Evolutionary conservation across 2,329 filamentous ascomycete genomes (phyloP).

Genomic region (Trematosphaeria pertusa): DNA sequence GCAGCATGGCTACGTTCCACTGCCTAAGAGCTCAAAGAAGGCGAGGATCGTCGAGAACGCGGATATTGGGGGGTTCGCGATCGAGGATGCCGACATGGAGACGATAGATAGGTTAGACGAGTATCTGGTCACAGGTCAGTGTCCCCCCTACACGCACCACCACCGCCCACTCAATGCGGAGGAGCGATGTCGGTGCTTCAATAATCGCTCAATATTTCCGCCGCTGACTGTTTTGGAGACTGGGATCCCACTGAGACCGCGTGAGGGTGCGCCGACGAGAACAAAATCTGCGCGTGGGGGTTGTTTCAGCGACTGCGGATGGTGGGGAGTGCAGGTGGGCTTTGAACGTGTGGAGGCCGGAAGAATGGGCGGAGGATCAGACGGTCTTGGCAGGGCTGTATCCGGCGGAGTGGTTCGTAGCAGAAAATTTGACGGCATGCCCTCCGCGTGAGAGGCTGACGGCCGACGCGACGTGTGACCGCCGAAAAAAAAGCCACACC

Average conservation of each 20-base stretch:
- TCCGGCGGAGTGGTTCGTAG: not conserved
- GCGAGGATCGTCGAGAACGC: slow-evolving; percentile 71
- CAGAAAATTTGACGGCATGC: slow-evolving; percentile 10
- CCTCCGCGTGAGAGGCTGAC: slow-evolving; percentile 10
- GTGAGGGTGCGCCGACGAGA: slow-evolving; percentile 20
- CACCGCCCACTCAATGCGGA: too few relatives aligned
- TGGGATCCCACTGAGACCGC: slow-evolving; percentile 56
- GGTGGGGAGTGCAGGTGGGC: slow-evolving; percentile 8
- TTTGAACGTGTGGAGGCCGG: not conserved
- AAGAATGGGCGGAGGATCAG: not conserved
- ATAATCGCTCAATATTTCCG: slow-evolving; percentile 2
- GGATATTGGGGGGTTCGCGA: slow-evolving; percentile 65
- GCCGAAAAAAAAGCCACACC: not conserved
- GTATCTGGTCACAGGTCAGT: slow-evolving; percentile 67
- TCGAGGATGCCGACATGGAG: slow-evolving; percentile 69
- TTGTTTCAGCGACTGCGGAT: slow-evolving; percentile 14
- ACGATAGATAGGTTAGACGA: slow-evolving; percentile 72
- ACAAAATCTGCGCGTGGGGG: slow-evolving; percentile 29
- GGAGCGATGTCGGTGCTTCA: slow-evolving; percentile 19
- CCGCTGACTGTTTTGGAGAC: slow-evolving; percentile 39
- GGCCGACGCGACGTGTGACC: not conserved
- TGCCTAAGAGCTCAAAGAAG: slow-evolving; percentile 74
- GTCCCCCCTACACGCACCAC: not conserved
- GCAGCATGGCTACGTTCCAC: slow-evolving; percentile 74
- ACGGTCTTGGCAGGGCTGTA: not conserved